Evolutionary conservation across 2,329 filamentous ascomycete genomes (phyloP).

Genomic region (Clonostachys sp.): DNA sequence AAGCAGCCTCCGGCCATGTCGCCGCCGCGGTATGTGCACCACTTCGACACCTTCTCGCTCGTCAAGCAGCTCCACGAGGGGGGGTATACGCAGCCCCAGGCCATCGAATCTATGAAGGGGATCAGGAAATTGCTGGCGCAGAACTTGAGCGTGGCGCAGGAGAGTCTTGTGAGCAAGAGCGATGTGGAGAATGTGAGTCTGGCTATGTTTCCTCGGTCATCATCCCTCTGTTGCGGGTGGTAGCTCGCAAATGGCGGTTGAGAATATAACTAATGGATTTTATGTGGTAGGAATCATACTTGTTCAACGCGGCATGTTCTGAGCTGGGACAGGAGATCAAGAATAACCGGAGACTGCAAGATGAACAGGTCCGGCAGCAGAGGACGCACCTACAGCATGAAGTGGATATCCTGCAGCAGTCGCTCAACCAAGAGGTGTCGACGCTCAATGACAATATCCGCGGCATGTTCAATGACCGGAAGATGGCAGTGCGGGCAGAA

Average conservation of each 20-base stretch:
- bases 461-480: slow-evolving; percentile 93
- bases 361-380: slow-evolving; percentile 79
- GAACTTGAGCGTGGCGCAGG: slow-evolving; percentile 77
- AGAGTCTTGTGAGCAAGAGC: slow-evolving; percentile 79
- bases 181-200: slow-evolving; percentile 73
- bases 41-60: slow-evolving; percentile 91
- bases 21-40: slow-evolving; percentile 80
- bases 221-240: neutral
- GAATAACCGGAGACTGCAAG: slow-evolving; percentile 69
- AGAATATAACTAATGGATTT: neutral
- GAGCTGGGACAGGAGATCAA: slow-evolving; percentile 85
- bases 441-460: slow-evolving; percentile 87
- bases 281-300: slow-evolving; percentile 68
- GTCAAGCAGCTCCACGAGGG: slow-evolving; percentile 75
- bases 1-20: slow-evolving; percentile 59
- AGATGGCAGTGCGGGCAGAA: slow-evolving; percentile 86
- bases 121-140: slow-evolving; percentile 71
- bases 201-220: neutral
- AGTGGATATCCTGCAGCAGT: slow-evolving; percentile 85
- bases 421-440: slow-evolving; percentile 75
- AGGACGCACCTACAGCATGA: slow-evolving; percentile 87
- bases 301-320: slow-evolving; percentile 90
- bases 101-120: slow-evolving; percentile 87
- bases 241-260: neutral
- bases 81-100: slow-evolving; percentile 70